phyloP scores from a whole-genome alignment of 805 yeast genomes.

The Yarrowia deformans region DNA sequence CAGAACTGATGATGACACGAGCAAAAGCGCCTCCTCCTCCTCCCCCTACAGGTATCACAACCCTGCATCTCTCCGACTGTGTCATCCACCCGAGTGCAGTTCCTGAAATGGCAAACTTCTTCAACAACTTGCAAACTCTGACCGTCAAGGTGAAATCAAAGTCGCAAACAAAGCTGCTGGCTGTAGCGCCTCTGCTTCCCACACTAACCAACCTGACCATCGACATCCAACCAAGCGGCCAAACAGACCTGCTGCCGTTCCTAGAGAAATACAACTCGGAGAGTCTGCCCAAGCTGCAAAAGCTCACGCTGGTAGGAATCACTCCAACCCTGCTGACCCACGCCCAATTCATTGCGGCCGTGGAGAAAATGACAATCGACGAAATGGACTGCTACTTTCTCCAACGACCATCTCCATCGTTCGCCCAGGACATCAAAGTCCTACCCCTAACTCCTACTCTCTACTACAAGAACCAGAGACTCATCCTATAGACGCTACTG shows the following conservation, averaged over 20 bases:
- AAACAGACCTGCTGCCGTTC: constrained; percentile 6
- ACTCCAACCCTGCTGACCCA: constrained; percentile 2
- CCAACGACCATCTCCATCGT: not conserved
- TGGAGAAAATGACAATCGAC: constrained; percentile 14
- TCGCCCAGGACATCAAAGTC: not conserved
- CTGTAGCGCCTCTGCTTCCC: not conserved
- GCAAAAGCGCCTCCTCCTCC: no score
- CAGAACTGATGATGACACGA: no score
- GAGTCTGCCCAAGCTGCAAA: constrained; percentile 15
- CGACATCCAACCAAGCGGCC: constrained; percentile 13
- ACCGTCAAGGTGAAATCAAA: constrained; percentile 1
- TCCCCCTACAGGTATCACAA: not conserved
- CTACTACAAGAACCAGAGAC: constrained; percentile 32
- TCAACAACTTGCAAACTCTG: not conserved
- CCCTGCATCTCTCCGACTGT: constrained; percentile 23
- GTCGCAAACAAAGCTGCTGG: not conserved
- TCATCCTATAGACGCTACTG: not conserved
- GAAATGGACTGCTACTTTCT: constrained; percentile 9
- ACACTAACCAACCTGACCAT: constrained; percentile 8
- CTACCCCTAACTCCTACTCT: constrained; percentile 7
- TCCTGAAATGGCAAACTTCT: not conserved
- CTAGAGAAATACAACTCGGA: constrained; percentile 12
- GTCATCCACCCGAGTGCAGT: constrained; percentile 18
- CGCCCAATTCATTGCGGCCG: not conserved
- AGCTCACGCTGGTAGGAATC: constrained; percentile 17